Evolutionary conservation across 495 filamentous ascomycete species (phyloP).

Genomic region (Penicillium lagena): DNA sequence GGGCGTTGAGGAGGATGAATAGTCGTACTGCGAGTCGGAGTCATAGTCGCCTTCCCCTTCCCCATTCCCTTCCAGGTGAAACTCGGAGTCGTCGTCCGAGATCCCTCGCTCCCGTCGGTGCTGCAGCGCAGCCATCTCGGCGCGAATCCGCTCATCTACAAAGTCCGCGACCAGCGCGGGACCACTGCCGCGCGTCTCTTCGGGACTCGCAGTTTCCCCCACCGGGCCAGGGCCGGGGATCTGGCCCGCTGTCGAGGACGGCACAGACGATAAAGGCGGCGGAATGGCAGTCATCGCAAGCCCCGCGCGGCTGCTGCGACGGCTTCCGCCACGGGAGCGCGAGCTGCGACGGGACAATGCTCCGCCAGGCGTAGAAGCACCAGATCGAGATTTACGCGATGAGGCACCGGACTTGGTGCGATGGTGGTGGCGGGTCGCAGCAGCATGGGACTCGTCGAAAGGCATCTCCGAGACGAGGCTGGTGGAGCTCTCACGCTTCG

Average conservation of each 20-base stretch:
- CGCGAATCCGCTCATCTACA: conserved; percentile 38
- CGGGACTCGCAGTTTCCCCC: conserved; percentile 8
- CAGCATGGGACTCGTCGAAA: conserved; percentile 5
- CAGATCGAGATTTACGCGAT: conserved; percentile 27
- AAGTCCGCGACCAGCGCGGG: conserved; percentile 28
- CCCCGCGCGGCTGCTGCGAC: conserved; percentile 27
- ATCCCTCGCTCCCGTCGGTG: conserved; percentile 4
- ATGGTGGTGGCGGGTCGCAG: conserved; percentile 14
- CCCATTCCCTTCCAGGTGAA: conserved; percentile 5
- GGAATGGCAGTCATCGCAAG: conserved; percentile 31
- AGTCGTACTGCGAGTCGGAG: conserved; percentile 21
- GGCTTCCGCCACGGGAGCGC: conserved; percentile 25
- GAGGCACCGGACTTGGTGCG: conserved; percentile 16
- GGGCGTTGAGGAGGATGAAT: conserved; percentile 7
- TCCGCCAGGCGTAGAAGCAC: conserved; percentile 28
- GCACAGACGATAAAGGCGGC: not conserved
- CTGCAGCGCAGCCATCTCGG: conserved; percentile 35
- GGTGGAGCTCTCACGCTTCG: conserved; percentile 64
- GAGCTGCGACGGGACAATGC: conserved; percentile 23
- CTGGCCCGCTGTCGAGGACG: not conserved
- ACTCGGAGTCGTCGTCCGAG: conserved; percentile 7
- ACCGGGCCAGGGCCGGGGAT: not conserved
- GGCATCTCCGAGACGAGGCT: conserved; percentile 47
- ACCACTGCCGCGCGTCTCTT: conserved; percentile 4
- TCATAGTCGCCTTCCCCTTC: conserved; percentile 2